phyloP scores from a whole-genome alignment of 257 asterid genomes.

The Hygrophila difformis region DNA sequence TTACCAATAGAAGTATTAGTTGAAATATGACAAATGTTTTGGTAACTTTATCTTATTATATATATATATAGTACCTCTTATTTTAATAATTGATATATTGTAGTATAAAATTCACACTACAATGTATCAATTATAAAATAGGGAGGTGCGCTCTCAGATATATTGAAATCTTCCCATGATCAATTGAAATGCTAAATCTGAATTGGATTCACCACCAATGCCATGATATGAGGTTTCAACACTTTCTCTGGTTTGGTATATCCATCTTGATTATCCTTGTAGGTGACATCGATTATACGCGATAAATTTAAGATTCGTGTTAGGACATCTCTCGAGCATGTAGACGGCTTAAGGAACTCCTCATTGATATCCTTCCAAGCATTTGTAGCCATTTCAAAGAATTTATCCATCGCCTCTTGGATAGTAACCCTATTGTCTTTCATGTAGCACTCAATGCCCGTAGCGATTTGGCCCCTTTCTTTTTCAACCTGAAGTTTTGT shows the following conservation, averaged over 20 bases:
- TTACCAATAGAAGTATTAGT: no score
- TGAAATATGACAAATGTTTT: no score
- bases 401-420: constrained; percentile 31
- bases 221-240: constrained; percentile 14
- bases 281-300: constrained; percentile 27
- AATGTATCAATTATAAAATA: no score
- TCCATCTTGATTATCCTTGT: constrained; percentile 24
- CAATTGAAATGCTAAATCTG: background rate
- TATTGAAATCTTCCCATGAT: no score
- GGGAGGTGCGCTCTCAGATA: no score
- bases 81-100: no score
- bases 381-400: constrained; percentile 21
- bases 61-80: no score
- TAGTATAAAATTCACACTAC: no score
- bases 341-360: constrained; percentile 22
- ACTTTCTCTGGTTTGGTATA: constrained; percentile 20
- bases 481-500: constrained; percentile 28
- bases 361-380: constrained; percentile 55
- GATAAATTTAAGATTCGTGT: constrained; percentile 23
- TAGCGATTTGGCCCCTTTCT: constrained; percentile 33
- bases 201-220: constrained; percentile 6
- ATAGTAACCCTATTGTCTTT: constrained; percentile 21
- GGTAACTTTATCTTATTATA: no score
- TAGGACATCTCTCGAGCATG: constrained; percentile 14
- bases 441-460: constrained; percentile 48